Base-by-base conservation (phyloP, 768 basidiomycete genomes). In the Suillus sp. region DNA sequence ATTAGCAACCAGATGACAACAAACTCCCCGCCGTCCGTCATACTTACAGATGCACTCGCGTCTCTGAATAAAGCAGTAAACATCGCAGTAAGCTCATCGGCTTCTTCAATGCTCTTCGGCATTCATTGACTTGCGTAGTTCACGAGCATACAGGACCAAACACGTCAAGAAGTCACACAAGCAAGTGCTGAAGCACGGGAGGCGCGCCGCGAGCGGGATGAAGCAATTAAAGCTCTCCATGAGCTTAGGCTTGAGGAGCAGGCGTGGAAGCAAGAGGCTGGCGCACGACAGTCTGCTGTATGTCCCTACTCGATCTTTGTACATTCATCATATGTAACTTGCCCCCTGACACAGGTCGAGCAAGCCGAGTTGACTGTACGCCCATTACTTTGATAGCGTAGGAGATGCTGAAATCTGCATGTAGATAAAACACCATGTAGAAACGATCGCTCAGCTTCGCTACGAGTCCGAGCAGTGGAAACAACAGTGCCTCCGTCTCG, bases 381-480 rank as follows among this genome's bases (percentile, higher is more conserved):
- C 42, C 40, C 22, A 20, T 34, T 62, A 64, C 22, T 57, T 60
- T 59, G n/a, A 16, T 37, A 42, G 9, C 2, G 9, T 57, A 25
- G 27, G n/a, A 38, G n/a, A 55, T 55, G 9, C 38, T 35, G 16
- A 32, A 32, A 20, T 35, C 8, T 27, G 18, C 6, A 5, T 38
- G 20, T 61, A 90, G 89, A 80, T 85, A 58, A 74, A 80, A 9
- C 85, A 88, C 68, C 85, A 89, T 66, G 76, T 79, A 16, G 86
- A 89, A 56, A 84, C 84, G 7, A 85, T 90, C 59, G 71, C 80
- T 1, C 86, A 86, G 60, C 78, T 91, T 35, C 83, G 85, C 30
- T 81, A 87, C 56, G 90, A 93, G 71, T 78, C 84, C 0, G 77
- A 75, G 0, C 89, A 91, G 60, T 91, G 89, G 89, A 91, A 90